Percentiles rank a stretch among this genome's conserved stretches.
Conservation (phyloP, 768 basidiomycete genomes). For the Suillus ampliporus region DNA sequence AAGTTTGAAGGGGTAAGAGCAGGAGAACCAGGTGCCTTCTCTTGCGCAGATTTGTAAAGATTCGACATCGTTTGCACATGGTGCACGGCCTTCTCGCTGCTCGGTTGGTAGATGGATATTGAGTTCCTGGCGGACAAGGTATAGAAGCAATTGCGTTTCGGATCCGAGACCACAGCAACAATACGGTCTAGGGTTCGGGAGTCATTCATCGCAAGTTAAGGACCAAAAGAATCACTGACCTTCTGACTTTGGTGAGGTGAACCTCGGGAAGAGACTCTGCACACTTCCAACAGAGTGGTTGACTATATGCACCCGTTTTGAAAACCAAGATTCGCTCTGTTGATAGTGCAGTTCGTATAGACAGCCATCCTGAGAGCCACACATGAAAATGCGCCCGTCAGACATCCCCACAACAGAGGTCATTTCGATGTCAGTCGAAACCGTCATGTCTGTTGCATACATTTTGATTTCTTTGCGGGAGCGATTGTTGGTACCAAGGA, state of each 20-base stretch:
- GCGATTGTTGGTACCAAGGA: conserved; percentile 44
- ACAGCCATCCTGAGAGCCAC: conserved; percentile 81
- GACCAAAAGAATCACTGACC: conserved; percentile 50
- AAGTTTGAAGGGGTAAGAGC: conserved; percentile 73
- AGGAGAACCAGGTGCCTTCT: conserved; percentile 81
- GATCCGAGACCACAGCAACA: conserved; percentile 68
- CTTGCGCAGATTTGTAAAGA: conserved; percentile 75
- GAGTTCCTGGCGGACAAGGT: conserved; percentile 69
- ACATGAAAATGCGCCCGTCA: conserved; percentile 92
- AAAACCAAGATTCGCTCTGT: conserved; percentile 91
- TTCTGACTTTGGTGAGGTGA: conserved; percentile 65
- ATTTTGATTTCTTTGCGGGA: conserved; percentile 79
- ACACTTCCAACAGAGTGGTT: conserved; percentile 86
- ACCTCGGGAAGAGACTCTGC: conserved; percentile 79
- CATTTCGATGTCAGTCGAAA: conserved; percentile 86
- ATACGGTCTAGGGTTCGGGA: conserved; percentile 64
- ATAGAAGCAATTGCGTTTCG: conserved; percentile 74
- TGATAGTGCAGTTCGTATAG: conserved; percentile 94
- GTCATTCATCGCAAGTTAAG: conserved; percentile 10
- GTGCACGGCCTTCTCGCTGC: conserved; percentile 68
- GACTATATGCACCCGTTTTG: conserved; percentile 80
- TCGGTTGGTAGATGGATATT: conserved; percentile 70
- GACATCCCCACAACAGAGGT: conserved; percentile 76
- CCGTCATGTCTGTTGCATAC: conserved; percentile 86
- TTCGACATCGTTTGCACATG: conserved; percentile 78